These are phyloP conservation scores for Starmerella khaoyaiensis DNA, from an alignment of 805 yeast genomes.

Conservation along the genomic window DNA sequence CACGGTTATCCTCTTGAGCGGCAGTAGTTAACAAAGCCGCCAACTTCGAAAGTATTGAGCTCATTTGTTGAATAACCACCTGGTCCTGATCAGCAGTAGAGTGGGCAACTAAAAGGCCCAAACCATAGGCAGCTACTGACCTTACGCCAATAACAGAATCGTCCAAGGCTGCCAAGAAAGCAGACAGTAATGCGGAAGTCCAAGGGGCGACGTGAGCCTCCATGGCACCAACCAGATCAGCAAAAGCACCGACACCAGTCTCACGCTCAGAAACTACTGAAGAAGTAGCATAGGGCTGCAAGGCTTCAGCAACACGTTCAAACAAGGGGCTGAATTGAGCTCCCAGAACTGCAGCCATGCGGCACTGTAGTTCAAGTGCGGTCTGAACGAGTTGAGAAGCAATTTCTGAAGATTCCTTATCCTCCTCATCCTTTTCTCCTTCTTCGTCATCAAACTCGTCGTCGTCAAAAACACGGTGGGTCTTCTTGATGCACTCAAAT, in stretches of 20 bases:
- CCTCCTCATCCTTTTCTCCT: slow-evolving; percentile 44
- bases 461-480: slow-evolving; percentile 39
- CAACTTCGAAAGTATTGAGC: slow-evolving; percentile 50
- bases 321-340: slow-evolving; percentile 66
- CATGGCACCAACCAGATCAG: slow-evolving; percentile 74
- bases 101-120: slow-evolving; percentile 58
- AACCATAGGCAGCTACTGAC: slow-evolving; percentile 92
- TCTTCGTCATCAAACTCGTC: slow-evolving; percentile 48
- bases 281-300: slow-evolving; percentile 34
- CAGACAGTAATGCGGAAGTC: slow-evolving; percentile 48
- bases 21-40: slow-evolving; percentile 64
- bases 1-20: slow-evolving; percentile 64
- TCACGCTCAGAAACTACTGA: slow-evolving; percentile 65
- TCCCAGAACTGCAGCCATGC: slow-evolving; percentile 63
- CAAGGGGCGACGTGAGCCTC: slow-evolving; percentile 48
- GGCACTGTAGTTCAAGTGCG: slow-evolving; percentile 72
- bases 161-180: slow-evolving; percentile 55
- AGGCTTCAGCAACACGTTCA: slow-evolving; percentile 52
- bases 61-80: slow-evolving; percentile 52
- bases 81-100: slow-evolving; percentile 33
- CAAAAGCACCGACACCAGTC: slow-evolving; percentile 74
- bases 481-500: slow-evolving; percentile 60
- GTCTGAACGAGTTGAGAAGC: slow-evolving; percentile 69
- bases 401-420: slow-evolving; percentile 37
- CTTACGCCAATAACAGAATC: slow-evolving; percentile 69